These are phyloP conservation scores for Venturia oleaginea DNA, from an alignment of 2,329 filamentous ascomycete genomes.

Conservation along the genomic window DNA sequence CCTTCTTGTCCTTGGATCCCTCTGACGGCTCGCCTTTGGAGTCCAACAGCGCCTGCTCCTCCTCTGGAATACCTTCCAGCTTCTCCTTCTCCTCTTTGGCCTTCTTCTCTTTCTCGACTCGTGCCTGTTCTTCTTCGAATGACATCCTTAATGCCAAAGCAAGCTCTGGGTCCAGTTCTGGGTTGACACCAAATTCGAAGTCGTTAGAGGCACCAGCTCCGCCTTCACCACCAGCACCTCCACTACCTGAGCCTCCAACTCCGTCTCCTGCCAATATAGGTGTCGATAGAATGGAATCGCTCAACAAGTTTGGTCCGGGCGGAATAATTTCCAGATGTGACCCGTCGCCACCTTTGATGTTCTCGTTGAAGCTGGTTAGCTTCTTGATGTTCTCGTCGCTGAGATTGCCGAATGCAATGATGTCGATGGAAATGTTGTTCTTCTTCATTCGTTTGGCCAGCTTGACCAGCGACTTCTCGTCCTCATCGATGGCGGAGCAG, in stretches of 20 bases:
- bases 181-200: constrained; percentile 86
- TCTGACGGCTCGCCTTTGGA: constrained; percentile 57
- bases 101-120: constrained; percentile 77
- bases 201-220: constrained; percentile 47
- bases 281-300: constrained; percentile 80
- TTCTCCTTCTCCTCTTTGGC: constrained; percentile 64
- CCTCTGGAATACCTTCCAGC: constrained; percentile 72
- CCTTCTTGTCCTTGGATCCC: constrained; percentile 43
- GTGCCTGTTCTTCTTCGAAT: constrained; percentile 94
- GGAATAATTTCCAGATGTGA: constrained; percentile 86
- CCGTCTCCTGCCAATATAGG: constrained; percentile 83
- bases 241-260: constrained; percentile 41
- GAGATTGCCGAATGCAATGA: constrained; percentile 88
- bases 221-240: constrained; percentile 32
- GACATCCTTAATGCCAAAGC: constrained; percentile 93
- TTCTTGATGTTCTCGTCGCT: constrained; percentile 84
- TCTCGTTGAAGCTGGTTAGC: constrained; percentile 85
- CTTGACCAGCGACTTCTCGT: constrained; percentile 78
- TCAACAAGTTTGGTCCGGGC: constrained; percentile 83
- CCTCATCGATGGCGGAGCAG: constrained; percentile 84
- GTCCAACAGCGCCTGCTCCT: constrained; percentile 52
- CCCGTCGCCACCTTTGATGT: constrained; percentile 82
- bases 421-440: constrained; percentile 86
- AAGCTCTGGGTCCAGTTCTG: constrained; percentile 83
- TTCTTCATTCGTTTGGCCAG: constrained; percentile 99